Conservation (phyloP, 345 rosid species). For the Crucihimalaya himalaica region DNA sequence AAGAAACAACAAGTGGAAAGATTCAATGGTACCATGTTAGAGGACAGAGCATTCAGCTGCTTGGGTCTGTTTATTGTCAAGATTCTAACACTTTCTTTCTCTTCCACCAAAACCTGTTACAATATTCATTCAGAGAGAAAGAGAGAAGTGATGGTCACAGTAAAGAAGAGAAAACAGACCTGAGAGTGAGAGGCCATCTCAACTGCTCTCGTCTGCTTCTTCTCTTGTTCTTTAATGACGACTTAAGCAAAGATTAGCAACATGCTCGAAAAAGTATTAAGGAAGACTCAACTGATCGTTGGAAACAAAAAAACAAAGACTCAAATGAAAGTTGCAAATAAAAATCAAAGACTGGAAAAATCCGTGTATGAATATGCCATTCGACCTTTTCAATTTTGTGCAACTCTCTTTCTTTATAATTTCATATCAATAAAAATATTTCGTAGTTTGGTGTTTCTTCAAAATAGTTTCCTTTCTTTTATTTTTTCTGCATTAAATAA, state of each 20-base stretch:
- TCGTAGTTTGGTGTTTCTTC: too few species aligned
- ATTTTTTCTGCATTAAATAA: too few species aligned
- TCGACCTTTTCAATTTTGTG: too few species aligned
- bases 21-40: constrained; percentile 55
- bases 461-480: too few species aligned
- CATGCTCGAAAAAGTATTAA: background rate
- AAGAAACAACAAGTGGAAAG: background rate
- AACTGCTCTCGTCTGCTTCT: background rate
- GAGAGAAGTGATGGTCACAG: background rate
- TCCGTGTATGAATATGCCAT: background rate
- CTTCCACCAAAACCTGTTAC: constrained; percentile 64
- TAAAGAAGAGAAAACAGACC: background rate
- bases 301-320: background rate
- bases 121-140: background rate
- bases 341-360: background rate
- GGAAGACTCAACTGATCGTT: background rate
- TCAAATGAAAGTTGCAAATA: background rate
- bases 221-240: too few species aligned
- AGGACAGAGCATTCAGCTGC: constrained; percentile 68
- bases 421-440: too few species aligned
- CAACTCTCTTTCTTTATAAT: too few species aligned
- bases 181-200: constrained; percentile 16
- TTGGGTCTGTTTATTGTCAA: constrained; percentile 68
- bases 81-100: constrained; percentile 48
- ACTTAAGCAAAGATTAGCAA: too few species aligned